These are phyloP conservation scores for Telfairia occidentalis DNA, from an alignment of 331 rosid species.

Conservation along the genomic window DNA sequence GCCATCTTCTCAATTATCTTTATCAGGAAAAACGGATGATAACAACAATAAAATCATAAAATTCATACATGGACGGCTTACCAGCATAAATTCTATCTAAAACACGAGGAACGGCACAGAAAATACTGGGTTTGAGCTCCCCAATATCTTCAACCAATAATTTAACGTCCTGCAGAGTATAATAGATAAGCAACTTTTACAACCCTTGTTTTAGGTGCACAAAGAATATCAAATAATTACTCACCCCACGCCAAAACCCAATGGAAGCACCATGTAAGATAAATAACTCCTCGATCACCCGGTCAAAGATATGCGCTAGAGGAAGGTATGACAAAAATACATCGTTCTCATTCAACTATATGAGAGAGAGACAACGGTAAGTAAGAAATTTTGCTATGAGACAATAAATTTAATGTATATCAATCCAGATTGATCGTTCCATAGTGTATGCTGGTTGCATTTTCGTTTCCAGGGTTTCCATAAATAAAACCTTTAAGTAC, in stretches of 20 bases:
- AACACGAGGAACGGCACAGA: slow-evolving; percentile 98
- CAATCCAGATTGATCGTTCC: neutral
- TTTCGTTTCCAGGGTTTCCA: slow-evolving; percentile 10
- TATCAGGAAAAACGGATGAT: neutral
- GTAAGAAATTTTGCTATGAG: neutral
- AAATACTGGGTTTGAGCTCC: slow-evolving; percentile 80
- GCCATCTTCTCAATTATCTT: slow-evolving; percentile 7
- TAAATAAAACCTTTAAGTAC: slow-evolving; percentile 10
- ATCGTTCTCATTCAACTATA: slow-evolving; percentile 53
- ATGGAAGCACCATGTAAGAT: slow-evolving; percentile 86
- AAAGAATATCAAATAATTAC: slow-evolving; percentile 17
- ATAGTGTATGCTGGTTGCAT: neutral
- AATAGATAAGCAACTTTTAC: slow-evolving; percentile 15
- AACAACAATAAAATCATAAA: neutral
- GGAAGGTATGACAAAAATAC: slow-evolving; percentile 92
- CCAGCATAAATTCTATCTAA: slow-evolving; percentile 86
- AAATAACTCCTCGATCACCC: slow-evolving; percentile 85
- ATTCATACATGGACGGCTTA: slow-evolving; percentile 15
- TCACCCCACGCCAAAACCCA: slow-evolving; percentile 99
- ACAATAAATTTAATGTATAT: neutral
- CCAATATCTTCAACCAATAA: slow-evolving; percentile 72
- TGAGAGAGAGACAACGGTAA: slow-evolving; percentile 14
- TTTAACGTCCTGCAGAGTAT: slow-evolving; percentile 72
- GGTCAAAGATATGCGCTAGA: slow-evolving; percentile 88
- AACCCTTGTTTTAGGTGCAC: slow-evolving; percentile 6